Percentiles rank a stretch among this genome's conserved stretches.
These are phyloP conservation scores for Carex littledalei DNA, from an alignment of 176 grass and related monocot genomes.

Conservation along the genomic window DNA sequence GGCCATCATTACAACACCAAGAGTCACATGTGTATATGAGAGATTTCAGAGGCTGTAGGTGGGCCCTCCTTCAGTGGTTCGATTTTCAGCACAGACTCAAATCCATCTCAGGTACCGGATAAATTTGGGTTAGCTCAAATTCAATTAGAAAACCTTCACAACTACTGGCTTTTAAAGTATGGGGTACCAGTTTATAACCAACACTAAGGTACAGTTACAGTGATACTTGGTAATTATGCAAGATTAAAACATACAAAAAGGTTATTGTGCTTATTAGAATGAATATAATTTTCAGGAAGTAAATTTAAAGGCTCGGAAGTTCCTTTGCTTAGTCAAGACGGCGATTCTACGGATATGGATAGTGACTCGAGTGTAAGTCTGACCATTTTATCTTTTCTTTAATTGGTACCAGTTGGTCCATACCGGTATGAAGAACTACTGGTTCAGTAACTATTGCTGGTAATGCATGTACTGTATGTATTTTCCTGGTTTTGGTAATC, in stretches of 20 bases:
- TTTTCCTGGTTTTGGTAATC: background rate
- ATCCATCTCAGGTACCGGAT: background rate
- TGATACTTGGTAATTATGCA: background rate
- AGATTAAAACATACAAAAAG: background rate
- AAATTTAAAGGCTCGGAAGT: constrained; percentile 28
- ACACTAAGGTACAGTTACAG: background rate
- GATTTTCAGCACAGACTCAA: constrained; percentile 43
- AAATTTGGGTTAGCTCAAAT: background rate
- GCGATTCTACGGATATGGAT: constrained; percentile 21
- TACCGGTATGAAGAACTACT: background rate
- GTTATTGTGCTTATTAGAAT: constrained; percentile 3
- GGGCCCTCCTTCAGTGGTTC: constrained; percentile 69
- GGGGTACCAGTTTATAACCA: background rate
- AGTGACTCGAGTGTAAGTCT: constrained; percentile 12
- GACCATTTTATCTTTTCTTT: background rate
- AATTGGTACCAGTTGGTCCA: background rate
- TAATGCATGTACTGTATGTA: background rate
- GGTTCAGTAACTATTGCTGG: background rate
- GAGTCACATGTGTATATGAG: constrained; percentile 48
- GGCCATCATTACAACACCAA: constrained; percentile 51
- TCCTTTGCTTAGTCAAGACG: constrained; percentile 36
- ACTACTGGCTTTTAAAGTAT: background rate
- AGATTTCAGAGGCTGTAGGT: constrained; percentile 41
- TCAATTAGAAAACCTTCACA: background rate
- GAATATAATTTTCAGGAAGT: constrained; percentile 37